These are phyloP conservation scores for Termitomyces eurrhizus DNA, from an alignment of 768 basidiomycete genomes.

Conservation along the genomic window DNA sequence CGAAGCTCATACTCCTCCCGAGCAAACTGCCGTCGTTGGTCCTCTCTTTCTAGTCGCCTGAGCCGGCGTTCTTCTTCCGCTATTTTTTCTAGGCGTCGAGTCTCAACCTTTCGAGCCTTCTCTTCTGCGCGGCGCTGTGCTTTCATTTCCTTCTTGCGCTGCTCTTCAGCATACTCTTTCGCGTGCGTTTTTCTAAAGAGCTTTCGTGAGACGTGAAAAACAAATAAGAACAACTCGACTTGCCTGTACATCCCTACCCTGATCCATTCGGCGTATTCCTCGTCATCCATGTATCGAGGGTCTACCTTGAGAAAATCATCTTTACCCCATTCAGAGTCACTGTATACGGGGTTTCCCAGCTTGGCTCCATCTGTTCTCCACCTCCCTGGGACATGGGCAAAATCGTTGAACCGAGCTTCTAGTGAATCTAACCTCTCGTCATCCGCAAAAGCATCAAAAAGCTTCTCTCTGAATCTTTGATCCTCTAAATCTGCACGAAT, in stretches of 20 bases:
- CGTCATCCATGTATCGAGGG: conserved; percentile 66
- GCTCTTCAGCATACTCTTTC: conserved; percentile 59
- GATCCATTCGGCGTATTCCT: conserved; percentile 87
- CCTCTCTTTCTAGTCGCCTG: conserved; percentile 46
- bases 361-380: conserved; percentile 43
- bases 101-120: conserved; percentile 52
- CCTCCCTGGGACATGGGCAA: conserved; percentile 67
- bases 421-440: conserved; percentile 66
- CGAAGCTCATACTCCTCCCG: conserved; percentile 51
- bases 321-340: conserved; percentile 18
- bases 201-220: not conserved
- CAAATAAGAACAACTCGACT: not conserved
- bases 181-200: conserved; percentile 59
- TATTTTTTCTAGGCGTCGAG: conserved; percentile 42
- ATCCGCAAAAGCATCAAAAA: conserved; percentile 68
- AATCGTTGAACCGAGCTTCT: conserved; percentile 62
- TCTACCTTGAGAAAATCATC: conserved; percentile 40
- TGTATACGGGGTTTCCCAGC: conserved; percentile 17
- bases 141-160: conserved; percentile 48
- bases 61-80: conserved; percentile 50
- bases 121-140: conserved; percentile 52
- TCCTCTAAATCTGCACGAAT: conserved; percentile 59
- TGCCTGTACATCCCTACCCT: conserved; percentile 80
- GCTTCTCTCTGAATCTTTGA: conserved; percentile 62
- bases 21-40: conserved; percentile 38